Percentiles rank a stretch among this genome's conserved stretches.
These are phyloP conservation scores for Boletus hoseneyae DNA, from an alignment of 1,284 basidiomycete genomes.

Conservation along the genomic window DNA sequence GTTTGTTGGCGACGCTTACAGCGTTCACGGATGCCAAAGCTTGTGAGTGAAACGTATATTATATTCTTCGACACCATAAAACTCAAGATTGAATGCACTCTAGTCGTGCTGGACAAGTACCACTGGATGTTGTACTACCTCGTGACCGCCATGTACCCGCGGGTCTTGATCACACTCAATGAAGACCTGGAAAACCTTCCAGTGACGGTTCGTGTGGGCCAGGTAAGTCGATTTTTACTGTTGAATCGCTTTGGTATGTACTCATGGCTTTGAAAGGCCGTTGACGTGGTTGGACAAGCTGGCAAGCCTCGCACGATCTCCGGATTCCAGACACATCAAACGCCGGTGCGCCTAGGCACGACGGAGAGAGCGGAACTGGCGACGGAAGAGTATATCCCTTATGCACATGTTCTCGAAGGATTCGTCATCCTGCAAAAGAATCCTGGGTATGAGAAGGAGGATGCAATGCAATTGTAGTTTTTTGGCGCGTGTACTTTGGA, in stretches of 20 bases:
- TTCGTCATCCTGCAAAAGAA: conserved; percentile 88
- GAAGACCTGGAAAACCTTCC: conserved; percentile 84
- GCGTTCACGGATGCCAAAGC: conserved; percentile 93
- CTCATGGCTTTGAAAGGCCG: conserved; percentile 47
- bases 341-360: conserved; percentile 92
- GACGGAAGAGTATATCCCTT: conserved; percentile 96
- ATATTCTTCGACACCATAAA: background rate
- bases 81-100: conserved; percentile 2
- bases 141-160: conserved; percentile 94
- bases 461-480: conserved; percentile 70
- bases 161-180: conserved; percentile 96
- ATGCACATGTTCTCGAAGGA: conserved; percentile 84
- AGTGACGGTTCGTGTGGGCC: conserved; percentile 93
- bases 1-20: conserved; percentile 82
- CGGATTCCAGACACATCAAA: conserved; percentile 96
- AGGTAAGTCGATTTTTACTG: conserved; percentile 45
- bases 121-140: conserved; percentile 99
- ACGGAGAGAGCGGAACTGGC: conserved; percentile 94
- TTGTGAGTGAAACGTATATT: conserved; percentile 56
- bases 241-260: background rate
- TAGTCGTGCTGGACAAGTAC: conserved; percentile 89
- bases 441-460: conserved; percentile 79
- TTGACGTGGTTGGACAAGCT: conserved; percentile 89
- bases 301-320: conserved; percentile 90
- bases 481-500: conserved; percentile 7